These are phyloP conservation scores for Fusarium compactum DNA, from an alignment of 2,329 filamentous ascomycete genomes.

Conservation along the genomic window DNA sequence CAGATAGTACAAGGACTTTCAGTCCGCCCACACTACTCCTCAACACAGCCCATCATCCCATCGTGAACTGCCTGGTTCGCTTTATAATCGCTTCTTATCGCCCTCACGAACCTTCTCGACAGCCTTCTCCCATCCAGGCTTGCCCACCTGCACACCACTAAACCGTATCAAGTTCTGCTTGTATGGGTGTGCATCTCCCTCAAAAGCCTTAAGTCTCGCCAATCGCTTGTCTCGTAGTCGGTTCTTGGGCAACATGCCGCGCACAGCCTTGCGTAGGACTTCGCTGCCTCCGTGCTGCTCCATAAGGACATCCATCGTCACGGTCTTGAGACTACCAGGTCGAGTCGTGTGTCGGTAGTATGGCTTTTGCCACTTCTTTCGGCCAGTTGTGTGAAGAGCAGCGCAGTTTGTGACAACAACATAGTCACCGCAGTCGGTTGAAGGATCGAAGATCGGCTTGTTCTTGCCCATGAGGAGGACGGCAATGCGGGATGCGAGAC, in stretches of 20 bases:
- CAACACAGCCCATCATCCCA: constrained; percentile 11
- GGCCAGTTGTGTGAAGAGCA: constrained; percentile 87
- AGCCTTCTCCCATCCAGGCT: constrained; percentile 65
- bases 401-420: constrained; percentile 93
- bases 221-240: constrained; percentile 87
- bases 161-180: constrained; percentile 86
- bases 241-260: constrained; percentile 99
- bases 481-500: constrained; percentile 88
- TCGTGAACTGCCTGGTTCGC: neutral
- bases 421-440: constrained; percentile 98
- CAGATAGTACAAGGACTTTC: constrained; percentile 50
- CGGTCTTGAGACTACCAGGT: constrained; percentile 85
- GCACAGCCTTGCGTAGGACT: constrained; percentile 89
- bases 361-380: constrained; percentile 92
- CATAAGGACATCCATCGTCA: constrained; percentile 96
- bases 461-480: constrained; percentile 96
- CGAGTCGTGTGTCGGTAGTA: constrained; percentile 96
- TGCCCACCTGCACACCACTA: constrained; percentile 68
- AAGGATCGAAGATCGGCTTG: constrained; percentile 97
- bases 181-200: constrained; percentile 92
- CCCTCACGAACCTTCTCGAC: constrained; percentile 63
- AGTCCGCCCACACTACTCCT: constrained; percentile 39
- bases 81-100: constrained; percentile 64
- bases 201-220: constrained; percentile 92
- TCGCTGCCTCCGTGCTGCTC: constrained; percentile 93